Evolutionary conservation across 2,329 filamentous ascomycete genomes (phyloP).

Genomic region (Stachybotrys echinatus): DNA sequence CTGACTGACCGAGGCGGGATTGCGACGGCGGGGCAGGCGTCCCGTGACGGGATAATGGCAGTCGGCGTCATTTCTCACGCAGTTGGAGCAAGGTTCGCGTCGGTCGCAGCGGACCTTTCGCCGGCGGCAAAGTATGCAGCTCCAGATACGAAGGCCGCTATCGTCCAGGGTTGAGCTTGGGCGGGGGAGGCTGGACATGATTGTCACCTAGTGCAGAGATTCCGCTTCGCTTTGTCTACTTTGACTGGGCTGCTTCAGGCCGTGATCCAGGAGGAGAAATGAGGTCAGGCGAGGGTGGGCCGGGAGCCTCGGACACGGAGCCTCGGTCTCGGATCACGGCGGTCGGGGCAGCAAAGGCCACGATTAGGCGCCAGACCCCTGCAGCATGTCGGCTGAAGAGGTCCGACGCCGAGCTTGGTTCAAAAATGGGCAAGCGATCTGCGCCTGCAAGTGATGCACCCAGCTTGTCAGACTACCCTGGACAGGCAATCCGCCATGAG

Average conservation of each 20-base stretch:
- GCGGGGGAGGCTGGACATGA: too few relatives aligned
- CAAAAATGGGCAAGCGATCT: too few relatives aligned
- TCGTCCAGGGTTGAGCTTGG: not conserved
- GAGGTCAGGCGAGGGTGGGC: not conserved
- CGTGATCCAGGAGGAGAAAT: not conserved
- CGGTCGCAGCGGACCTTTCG: constrained; percentile 25
- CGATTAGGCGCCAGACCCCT: too few relatives aligned
- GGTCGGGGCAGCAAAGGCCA: too few relatives aligned
- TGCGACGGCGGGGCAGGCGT: constrained; percentile 18
- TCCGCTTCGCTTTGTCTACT: constrained; percentile 13
- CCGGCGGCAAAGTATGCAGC: constrained; percentile 23
- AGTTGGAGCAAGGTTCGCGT: constrained; percentile 21
- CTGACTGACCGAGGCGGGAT: constrained; percentile 9
- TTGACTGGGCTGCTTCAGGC: not conserved
- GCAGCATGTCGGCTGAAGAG: not conserved
- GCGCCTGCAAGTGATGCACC: too few relatives aligned
- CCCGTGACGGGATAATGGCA: constrained; percentile 25
- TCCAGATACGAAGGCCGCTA: constrained; percentile 21
- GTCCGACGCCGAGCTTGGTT: not conserved
- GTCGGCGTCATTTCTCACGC: constrained; percentile 16
- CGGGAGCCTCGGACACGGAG: not conserved
- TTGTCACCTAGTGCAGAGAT: not conserved
- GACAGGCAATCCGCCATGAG: constrained; percentile 30
- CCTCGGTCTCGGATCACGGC: not conserved
- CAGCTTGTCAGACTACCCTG: not conserved